phyloP scores from a whole-genome alignment of 2,329 filamentous ascomycete genomes.

The Phialophora tarda region DNA sequence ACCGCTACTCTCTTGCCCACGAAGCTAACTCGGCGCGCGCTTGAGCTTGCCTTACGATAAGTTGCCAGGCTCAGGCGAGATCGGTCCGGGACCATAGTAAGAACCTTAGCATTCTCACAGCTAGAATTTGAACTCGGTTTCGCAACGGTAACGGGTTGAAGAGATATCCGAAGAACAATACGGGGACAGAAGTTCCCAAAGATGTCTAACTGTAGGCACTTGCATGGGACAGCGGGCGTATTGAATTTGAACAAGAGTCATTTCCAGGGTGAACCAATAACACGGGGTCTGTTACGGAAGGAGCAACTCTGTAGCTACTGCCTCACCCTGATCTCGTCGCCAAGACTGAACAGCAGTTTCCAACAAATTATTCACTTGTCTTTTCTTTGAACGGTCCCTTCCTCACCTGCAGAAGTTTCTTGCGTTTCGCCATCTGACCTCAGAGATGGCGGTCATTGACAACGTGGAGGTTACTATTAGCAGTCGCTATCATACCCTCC shows the following conservation, averaged over 20 bases:
- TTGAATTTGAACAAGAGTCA: not conserved
- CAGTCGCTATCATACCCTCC: not conserved
- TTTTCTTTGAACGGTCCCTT: not conserved
- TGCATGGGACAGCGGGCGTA: not conserved
- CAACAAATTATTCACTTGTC: not conserved
- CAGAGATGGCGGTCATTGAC: constrained; percentile 23
- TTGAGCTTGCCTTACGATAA: not conserved
- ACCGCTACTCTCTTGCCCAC: too few species aligned
- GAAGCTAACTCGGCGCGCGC: too few species aligned
- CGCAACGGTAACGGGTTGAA: too few species aligned
- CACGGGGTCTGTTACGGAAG: too few species aligned
- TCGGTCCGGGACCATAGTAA: not conserved
- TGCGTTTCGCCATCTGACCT: not conserved
- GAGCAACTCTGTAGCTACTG: too few species aligned
- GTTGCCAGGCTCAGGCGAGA: not conserved
- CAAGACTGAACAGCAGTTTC: not conserved
- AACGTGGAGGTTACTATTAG: constrained; percentile 21
- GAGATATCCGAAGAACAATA: not conserved
- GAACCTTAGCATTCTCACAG: not conserved
- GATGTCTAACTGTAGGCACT: not conserved
- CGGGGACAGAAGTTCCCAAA: not conserved
- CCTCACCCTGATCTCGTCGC: not conserved
- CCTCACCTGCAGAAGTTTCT: not conserved
- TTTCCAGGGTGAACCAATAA: not conserved
- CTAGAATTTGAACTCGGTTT: too few species aligned